phyloP scores from a whole-genome alignment of 208 protist genomes.

The Acanthamoeba sp. region DNA sequence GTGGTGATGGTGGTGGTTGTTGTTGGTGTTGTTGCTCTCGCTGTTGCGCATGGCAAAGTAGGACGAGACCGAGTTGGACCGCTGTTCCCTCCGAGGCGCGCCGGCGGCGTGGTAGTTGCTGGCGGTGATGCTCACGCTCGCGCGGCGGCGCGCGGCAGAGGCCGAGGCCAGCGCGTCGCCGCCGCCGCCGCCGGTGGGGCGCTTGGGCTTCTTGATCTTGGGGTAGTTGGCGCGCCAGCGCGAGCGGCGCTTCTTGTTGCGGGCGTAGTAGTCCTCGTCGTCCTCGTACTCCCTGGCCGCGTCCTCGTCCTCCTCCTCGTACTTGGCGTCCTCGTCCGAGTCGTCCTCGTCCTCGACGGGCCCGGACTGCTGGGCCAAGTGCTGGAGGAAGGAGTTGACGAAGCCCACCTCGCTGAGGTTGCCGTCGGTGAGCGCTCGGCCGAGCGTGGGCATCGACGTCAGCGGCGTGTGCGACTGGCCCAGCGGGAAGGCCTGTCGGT shows the following conservation, averaged over 20 bases:
- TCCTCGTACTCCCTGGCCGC: conserved; percentile 21
- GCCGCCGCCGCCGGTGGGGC: not conserved
- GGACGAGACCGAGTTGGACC: conserved; percentile 56
- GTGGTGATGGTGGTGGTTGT: too few relatives aligned
- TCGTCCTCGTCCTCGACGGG: conserved; percentile 23
- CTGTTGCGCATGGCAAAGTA: conserved; percentile 21
- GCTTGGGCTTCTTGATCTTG: conserved; percentile 62
- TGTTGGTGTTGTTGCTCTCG: not conserved
- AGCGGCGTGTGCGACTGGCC: conserved; percentile 61
- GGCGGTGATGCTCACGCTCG: not conserved
- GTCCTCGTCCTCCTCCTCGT: not conserved
- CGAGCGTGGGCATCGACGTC: conserved; percentile 67
- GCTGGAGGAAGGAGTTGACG: conserved; percentile 65
- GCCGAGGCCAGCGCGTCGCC: too few relatives aligned
- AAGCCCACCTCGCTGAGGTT: conserved; percentile 37
- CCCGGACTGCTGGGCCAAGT: conserved; percentile 29
- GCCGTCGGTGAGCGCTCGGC: conserved; percentile 30
- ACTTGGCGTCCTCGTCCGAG: conserved; percentile 45
- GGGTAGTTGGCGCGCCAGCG: conserved; percentile 17
- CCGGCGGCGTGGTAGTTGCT: not conserved
- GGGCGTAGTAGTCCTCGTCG: conserved; percentile 60
- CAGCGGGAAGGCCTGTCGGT: conserved; percentile 51
- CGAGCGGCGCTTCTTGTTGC: conserved; percentile 1
- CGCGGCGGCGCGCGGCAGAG: not conserved
- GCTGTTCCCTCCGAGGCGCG: not conserved